Percentiles rank a stretch among this genome's conserved stretches.
Conservation (phyloP, 345 rosid genomes). For the Carallia pectinifolia region DNA sequence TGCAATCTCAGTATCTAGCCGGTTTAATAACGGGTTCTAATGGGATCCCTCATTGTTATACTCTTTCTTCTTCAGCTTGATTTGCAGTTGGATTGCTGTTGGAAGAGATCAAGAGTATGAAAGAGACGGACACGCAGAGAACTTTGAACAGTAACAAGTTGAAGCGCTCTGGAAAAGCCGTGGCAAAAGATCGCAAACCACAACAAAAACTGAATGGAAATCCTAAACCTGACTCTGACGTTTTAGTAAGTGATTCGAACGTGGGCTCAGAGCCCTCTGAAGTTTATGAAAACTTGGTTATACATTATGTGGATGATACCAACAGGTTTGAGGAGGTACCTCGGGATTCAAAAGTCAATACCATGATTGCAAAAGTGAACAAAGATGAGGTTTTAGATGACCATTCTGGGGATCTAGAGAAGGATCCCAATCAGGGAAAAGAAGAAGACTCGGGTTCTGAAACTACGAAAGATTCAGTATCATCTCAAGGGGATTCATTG, state of each 20-base stretch:
- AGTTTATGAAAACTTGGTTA: constrained; percentile 52
- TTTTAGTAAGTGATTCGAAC: constrained; percentile 54
- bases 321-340: constrained; percentile 42
- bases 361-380: constrained; percentile 16
- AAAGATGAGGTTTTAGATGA: constrained; percentile 38
- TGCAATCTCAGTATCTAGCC: background rate
- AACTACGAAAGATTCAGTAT: constrained; percentile 49
- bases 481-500: constrained; percentile 48
- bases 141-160: constrained; percentile 47
- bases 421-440: constrained; percentile 37
- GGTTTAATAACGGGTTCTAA: background rate
- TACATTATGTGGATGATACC: constrained; percentile 63
- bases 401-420: constrained; percentile 43
- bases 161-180: constrained; percentile 50
- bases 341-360: constrained; percentile 28
- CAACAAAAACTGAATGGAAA: constrained; percentile 38
- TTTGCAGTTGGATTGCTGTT: constrained; percentile 16
- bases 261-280: constrained; percentile 53
- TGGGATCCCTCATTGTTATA: background rate
- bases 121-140: constrained; percentile 57
- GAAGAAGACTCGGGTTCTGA: constrained; percentile 59
- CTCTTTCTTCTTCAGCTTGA: constrained; percentile 15
- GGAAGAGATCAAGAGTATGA: constrained; percentile 32
- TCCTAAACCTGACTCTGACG: constrained; percentile 40
- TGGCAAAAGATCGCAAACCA: constrained; percentile 46